phyloP scores from a whole-genome alignment of 2,329 filamentous ascomycete species.

The Cryphonectria radicalis region DNA sequence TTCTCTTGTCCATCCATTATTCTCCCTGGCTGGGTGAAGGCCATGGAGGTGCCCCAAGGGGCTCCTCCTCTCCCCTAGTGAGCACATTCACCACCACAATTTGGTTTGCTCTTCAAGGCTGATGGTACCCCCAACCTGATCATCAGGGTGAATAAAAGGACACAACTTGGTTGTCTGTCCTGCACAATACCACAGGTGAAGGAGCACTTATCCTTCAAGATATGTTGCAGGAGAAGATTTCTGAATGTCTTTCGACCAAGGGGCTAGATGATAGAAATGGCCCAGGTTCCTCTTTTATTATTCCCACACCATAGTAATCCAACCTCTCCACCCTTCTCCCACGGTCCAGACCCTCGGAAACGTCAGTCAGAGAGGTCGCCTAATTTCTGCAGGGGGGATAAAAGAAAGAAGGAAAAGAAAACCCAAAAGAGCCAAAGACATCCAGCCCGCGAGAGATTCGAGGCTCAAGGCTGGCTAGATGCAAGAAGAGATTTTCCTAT shows the following conservation, averaged over 20 bases:
- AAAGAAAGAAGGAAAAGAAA: background rate
- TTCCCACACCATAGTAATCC: background rate
- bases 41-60: background rate
- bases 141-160: background rate
- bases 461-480: background rate
- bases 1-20: background rate
- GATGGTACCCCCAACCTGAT: background rate
- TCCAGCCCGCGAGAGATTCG: background rate
- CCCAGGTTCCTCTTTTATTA: conserved; percentile 16
- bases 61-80: background rate
- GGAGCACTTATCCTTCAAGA: background rate
- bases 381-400: conserved; percentile 13
- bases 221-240: background rate
- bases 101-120: background rate
- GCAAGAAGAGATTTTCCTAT: conserved; percentile 11
- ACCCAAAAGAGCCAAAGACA: conserved; percentile 18
- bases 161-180: background rate
- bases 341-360: conserved; percentile 11
- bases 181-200: background rate
- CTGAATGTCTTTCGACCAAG: background rate
- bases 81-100: background rate
- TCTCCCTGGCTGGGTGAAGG: background rate
- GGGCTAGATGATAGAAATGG: background rate
- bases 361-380: conserved; percentile 19
- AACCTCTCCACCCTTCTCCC: background rate